Base-by-base conservation (phyloP, 257 asterid genomes). In the Solanum verrucosum region DNA sequence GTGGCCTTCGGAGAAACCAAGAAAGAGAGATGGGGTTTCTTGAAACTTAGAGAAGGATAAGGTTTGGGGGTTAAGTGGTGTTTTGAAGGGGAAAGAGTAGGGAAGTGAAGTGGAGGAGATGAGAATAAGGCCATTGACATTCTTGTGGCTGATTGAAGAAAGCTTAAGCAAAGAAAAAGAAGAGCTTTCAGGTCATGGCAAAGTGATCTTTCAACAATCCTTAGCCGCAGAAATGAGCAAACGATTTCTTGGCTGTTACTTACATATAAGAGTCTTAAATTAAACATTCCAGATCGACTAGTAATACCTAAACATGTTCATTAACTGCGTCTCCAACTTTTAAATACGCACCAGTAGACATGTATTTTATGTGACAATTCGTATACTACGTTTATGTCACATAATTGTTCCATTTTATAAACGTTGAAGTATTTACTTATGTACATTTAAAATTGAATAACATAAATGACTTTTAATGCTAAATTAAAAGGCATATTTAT, bases 111-210 rank as follows among this genome's bases (percentile, higher is more conserved):
- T 0, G 98, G 92, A 18, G 90, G 85, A 56, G 92, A 68, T 42
- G 96, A 96, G 93, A 92, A 94, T 79, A 92, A 91, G 90, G 97
- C 93, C 92, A 93, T 91, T 37, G 85, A 81, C 85, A 46, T 81
- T 25, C 20, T 79, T 4, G 67, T 81, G 9, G 85, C 9, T 9
- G 85, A 5, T 46, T 81, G 27, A 79, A 79, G 38, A 27, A 71
- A 15, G 25, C 18, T 25, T 25, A 14, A n/a, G 84, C 27, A 2
- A 31, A 18, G 42, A 29, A 25, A 42, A 44, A 46, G 29, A 49
- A 81, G 70, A 46, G 68, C 65, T 79, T 79, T 46, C 63, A 81
- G 85, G 67, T 29, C 68, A 81, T 29, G 70, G 40, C 14, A 29
- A 46, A 49, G 29, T 29, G 29, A 8, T 27, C 67, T 44, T 11